Base-by-base conservation (phyloP, 192 early-diverging fungal species). In the Dimargaris xerosporica region DNA sequence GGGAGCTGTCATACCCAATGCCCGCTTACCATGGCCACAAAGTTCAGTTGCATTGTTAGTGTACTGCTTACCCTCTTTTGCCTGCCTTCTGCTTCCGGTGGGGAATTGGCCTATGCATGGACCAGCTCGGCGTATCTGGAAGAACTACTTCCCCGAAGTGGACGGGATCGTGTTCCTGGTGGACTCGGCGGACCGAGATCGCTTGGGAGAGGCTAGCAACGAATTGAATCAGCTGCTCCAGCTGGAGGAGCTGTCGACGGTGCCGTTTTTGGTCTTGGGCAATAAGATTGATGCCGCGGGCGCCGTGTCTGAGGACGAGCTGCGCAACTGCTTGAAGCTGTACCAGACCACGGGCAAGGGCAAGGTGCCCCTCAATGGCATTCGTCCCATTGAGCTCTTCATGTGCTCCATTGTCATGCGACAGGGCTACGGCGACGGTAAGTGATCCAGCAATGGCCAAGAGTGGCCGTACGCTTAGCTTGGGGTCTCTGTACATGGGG, bases 291-390 rank as follows among this genome's bases (percentile, higher is more conserved):
- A 99, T 69, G 86, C 88, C 28, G 82, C 79, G 60, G 87, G 87
- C 66, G 96, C 96, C 30, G 88, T 94, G 54, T 89, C 87, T 21
- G 96, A 98, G 75, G 93, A 96, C 58, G 85, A 83, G 66, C 83
- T 99, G 62, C 79, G 94, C 69, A 75, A 81, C 56, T 75, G 76
- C 48, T 82, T 99, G 61, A 93, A 94, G 30, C 80, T 99, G 66
- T 89, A 86, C 85, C 93, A 99, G 76, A 96, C 94, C 51, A 99
- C 94, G 47, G 96, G 96, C 67, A 97, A 96, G 80, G 96, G 96
- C 73, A 96, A 94, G 77, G 85, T 92, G 44, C 82, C 83, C 60
- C 82, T 95, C 71, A 45, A 52, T 9, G 48, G 48, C 68, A 89
- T 94, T 68, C 84, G 96, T 61, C 90, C 96, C 50, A 93, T 99